Conservation (phyloP, 768 basidiomycete genomes). For the Amanita rimosa region DNA sequence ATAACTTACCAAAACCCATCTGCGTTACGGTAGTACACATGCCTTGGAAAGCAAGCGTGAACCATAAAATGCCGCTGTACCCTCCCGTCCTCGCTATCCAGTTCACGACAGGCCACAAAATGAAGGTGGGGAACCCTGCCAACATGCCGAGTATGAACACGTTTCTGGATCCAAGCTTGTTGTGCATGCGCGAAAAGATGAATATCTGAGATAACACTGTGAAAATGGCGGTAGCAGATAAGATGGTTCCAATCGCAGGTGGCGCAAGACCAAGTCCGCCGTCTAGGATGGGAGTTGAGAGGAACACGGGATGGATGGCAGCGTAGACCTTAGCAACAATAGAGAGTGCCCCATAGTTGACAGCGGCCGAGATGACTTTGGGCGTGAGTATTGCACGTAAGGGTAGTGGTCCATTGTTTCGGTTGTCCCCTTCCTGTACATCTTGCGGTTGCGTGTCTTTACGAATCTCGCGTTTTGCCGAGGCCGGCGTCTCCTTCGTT, state of each 20-base stretch:
- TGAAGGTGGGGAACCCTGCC: constrained; percentile 28
- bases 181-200: constrained; percentile 44
- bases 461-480: neutral
- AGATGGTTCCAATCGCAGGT: constrained; percentile 45
- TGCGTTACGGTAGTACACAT: neutral
- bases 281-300: constrained; percentile 43
- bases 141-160: constrained; percentile 35
- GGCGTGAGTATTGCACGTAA: constrained; percentile 9
- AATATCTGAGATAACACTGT: constrained; percentile 47
- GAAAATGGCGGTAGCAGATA: constrained; percentile 37
- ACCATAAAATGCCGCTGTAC: neutral
- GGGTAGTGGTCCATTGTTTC: neutral
- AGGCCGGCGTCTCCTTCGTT: neutral
- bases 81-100: neutral
- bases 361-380: constrained; percentile 36
- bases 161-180: constrained; percentile 12
- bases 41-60: neutral
- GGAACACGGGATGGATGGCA: constrained; percentile 52
- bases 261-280: constrained; percentile 27
- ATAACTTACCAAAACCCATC: neutral
- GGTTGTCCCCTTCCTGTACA: neutral
- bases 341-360: constrained; percentile 19
- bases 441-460: neutral
- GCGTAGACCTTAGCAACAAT: constrained; percentile 48
- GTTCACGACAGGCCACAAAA: constrained; percentile 30